phyloP scores from a whole-genome alignment of 768 basidiomycete genomes.

The Termitomyces sp. region DNA sequence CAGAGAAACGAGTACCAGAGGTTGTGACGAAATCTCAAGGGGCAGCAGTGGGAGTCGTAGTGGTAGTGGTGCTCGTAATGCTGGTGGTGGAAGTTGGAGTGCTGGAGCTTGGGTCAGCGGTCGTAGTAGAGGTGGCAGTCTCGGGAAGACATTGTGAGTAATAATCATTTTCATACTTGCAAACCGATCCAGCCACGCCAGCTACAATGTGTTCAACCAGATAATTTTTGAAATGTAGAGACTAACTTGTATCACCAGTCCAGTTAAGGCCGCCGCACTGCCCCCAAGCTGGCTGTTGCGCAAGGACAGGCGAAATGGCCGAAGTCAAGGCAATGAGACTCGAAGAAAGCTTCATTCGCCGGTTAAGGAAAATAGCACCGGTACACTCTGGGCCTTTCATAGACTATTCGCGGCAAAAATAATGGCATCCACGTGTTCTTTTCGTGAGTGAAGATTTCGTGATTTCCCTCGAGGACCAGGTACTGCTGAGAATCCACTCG shows the following conservation, averaged over 20 bases:
- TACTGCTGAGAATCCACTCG: not conserved
- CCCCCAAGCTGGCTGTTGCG: conserved; percentile 23
- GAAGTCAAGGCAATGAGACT: conserved; percentile 24
- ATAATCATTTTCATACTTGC: conserved; percentile 30
- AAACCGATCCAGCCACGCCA: conserved; percentile 31
- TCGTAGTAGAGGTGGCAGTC: not conserved
- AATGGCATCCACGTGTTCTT: not conserved
- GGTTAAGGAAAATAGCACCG: not conserved
- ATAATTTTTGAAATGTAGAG: not conserved
- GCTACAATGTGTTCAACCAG: conserved; percentile 15
- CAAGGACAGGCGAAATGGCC: conserved; percentile 19
- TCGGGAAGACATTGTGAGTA: conserved; percentile 39
- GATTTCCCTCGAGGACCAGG: not conserved
- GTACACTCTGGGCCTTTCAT: not conserved
- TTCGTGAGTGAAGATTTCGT: not conserved
- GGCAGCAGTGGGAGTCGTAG: conserved; percentile 14
- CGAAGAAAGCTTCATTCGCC: conserved; percentile 16
- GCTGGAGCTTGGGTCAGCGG: conserved; percentile 1
- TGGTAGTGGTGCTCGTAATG: too few species aligned
- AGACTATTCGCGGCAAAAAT: not conserved
- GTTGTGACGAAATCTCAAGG: conserved; percentile 35
- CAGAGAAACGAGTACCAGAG: conserved; percentile 45
- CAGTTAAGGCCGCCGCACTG: conserved; percentile 36
- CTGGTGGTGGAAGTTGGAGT: conserved; percentile 12
- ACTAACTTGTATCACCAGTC: conserved; percentile 34